Evolutionary conservation across 257 asterid species (phyloP), one percentile per base, ranked within the genome.

Genomic region (Ehretia macrophylla): DNA sequence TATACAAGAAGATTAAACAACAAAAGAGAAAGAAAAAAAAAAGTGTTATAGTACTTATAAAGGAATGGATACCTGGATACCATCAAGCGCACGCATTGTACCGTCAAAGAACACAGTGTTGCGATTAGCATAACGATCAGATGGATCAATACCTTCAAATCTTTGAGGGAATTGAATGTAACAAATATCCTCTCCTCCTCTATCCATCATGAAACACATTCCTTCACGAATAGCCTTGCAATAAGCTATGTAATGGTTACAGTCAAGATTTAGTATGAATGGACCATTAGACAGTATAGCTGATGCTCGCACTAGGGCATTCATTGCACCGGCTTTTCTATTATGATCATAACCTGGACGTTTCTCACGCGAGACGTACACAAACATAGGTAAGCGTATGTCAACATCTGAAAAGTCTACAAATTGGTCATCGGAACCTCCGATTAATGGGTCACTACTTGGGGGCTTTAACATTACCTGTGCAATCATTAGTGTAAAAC

Each of bases 271-370:
- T 58, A 76, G 82, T 38, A 75, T 75, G 72, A 75, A 75, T 4
- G 81, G 75, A 8, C 81, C 81, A 42, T 75, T 75, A 12, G 81
- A 75, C 11, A 75, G 63, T 55, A 75, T 32, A 14, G 81, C 81
- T 1, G 81, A 71, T 19, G 76, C 69, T 32, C 82, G 70, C 20
- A 76, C 82, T 20, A 76, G 22, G 14, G 76, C 69, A 35, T 76
- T 76, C 82, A 76, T 76, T 22, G 82, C 82, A 39, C 82, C 79
- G 10, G 79, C 82, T 54, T 76, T 72, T 63, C 72, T 76, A 64
- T 76, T 76, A 10, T 76, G 82, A 35, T 76, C 82, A 39, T 76
- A 76, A 0, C 82, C 82, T 13, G 56, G 73, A 16, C 79, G 72
- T 62, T 76, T 76, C 68, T 76, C 82, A 19, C 82, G 73, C 1